Conservation (phyloP, 805 yeast species). For the Scheffersomyces stipitis region DNA sequence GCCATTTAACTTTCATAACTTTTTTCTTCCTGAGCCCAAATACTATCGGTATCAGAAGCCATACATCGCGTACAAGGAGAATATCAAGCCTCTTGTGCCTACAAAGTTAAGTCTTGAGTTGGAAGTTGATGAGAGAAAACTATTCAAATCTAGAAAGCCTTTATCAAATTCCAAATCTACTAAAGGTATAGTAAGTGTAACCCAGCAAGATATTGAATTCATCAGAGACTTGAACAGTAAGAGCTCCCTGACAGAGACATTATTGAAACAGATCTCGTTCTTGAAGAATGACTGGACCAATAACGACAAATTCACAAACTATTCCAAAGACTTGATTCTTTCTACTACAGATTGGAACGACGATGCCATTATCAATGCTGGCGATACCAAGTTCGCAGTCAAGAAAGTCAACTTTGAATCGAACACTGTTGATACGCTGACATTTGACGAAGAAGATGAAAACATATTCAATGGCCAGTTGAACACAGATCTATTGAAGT, state of each 20-base stretch:
- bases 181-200: conserved; percentile 18
- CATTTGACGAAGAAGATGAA: conserved; percentile 60
- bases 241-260: conserved; percentile 13
- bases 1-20: conserved; percentile 61
- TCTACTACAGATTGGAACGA: conserved; percentile 83
- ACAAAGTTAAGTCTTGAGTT: conserved; percentile 59
- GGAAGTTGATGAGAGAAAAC: conserved; percentile 57
- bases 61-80: conserved; percentile 29
- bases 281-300: conserved; percentile 32
- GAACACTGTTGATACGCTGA: conserved; percentile 22
- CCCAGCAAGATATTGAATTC: conserved; percentile 31
- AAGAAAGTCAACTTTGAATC: conserved; percentile 14
- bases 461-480: conserved; percentile 70
- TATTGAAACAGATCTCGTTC: conserved; percentile 28
- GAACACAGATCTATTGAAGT: conserved; percentile 40
- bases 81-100: conserved; percentile 53
- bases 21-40: conserved; percentile 63
- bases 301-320: conserved; percentile 40
- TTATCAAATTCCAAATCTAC: conserved; percentile 5
- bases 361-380: conserved; percentile 56
- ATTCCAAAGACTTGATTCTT: conserved; percentile 55
- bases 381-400: conserved; percentile 18
- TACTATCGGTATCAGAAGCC: conserved; percentile 56
- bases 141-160: conserved; percentile 40
- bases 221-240: conserved; percentile 25